A percentile compares a stretch with the other conserved stretches of the same genome.
phyloP scores from a whole-genome alignment of 176 grass and related monocot species.

The Phoenix dactylifera region DNA sequence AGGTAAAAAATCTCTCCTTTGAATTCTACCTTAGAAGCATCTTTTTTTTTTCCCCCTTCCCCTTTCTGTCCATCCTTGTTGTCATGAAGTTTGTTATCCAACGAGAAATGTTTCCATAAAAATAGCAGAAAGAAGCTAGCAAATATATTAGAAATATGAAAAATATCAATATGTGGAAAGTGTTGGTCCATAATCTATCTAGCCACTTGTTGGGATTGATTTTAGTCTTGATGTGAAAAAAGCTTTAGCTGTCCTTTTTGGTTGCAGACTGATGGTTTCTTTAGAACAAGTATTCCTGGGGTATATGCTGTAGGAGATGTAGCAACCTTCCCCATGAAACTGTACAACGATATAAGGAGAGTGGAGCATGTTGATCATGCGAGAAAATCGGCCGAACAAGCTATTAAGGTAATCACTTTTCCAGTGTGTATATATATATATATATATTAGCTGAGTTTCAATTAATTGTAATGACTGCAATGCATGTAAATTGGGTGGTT shows the following conservation, averaged over 20 bases:
- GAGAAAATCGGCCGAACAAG: conserved; percentile 88
- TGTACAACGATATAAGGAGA: conserved; percentile 63
- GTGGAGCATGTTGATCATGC: conserved; percentile 93
- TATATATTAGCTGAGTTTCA: too few species aligned
- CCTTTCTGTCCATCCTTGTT: neutral
- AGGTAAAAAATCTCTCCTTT: conserved; percentile 37
- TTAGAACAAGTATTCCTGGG: conserved; percentile 59
- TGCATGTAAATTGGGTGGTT: too few species aligned
- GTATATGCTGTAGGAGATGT: conserved; percentile 93
- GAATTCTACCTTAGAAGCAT: neutral
- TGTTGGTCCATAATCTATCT: too few species aligned
- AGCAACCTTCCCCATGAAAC: conserved; percentile 82
- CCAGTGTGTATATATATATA: too few species aligned
- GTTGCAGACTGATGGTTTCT: conserved; percentile 78
- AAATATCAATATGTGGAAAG: too few species aligned
- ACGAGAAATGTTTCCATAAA: too few species aligned
- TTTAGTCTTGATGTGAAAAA: too few species aligned
- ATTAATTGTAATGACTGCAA: too few species aligned
- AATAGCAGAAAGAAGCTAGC: too few species aligned
- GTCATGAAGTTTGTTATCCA: too few species aligned
- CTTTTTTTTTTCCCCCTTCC: neutral
- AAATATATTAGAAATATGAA: too few species aligned
- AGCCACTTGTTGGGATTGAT: too few species aligned
- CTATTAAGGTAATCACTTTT: conserved; percentile 42
- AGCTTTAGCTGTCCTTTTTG: neutral